phyloP scores from a whole-genome alignment of 768 basidiomycete genomes.

The Mycena amicta region DNA sequence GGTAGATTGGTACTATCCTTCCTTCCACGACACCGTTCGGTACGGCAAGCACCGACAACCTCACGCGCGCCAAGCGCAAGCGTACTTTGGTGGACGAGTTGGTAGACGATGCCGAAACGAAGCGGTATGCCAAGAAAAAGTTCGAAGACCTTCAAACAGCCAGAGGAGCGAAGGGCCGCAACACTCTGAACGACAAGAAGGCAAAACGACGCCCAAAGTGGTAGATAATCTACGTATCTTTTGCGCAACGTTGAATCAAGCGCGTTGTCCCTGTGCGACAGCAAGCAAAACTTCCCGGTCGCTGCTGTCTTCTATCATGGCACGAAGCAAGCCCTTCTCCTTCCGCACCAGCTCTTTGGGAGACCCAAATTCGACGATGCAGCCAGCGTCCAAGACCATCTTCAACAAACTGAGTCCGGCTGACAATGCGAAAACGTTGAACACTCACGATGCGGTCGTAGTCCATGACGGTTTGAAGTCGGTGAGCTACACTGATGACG shows the following conservation, averaged over 20 bases:
- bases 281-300: slow-evolving; percentile 41
- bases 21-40: slow-evolving; percentile 75
- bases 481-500: slow-evolving; percentile 61
- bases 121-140: slow-evolving; percentile 89
- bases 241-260: too few relatives aligned
- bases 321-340: slow-evolving; percentile 40
- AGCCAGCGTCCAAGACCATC: slow-evolving; percentile 3
- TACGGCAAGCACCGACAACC: slow-evolving; percentile 67
- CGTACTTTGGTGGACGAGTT: slow-evolving; percentile 87
- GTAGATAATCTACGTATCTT: slow-evolving; percentile 35
- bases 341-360: slow-evolving; percentile 51
- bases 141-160: slow-evolving; percentile 76
- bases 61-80: slow-evolving; percentile 70
- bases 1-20: slow-evolving; percentile 78
- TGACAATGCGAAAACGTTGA: neutral
- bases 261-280: too few relatives aligned
- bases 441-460: slow-evolving; percentile 56
- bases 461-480: slow-evolving; percentile 61
- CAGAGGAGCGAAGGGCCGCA: slow-evolving; percentile 68
- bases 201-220: slow-evolving; percentile 68
- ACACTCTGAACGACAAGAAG: slow-evolving; percentile 68
- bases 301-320: slow-evolving; percentile 46
- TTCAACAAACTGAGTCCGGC: neutral
- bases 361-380: slow-evolving; percentile 46
- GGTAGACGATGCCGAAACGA: slow-evolving; percentile 84